These are phyloP conservation scores for Tilletia indica DNA, from an alignment of 1,284 basidiomycete genomes.

Conservation along the genomic window DNA sequence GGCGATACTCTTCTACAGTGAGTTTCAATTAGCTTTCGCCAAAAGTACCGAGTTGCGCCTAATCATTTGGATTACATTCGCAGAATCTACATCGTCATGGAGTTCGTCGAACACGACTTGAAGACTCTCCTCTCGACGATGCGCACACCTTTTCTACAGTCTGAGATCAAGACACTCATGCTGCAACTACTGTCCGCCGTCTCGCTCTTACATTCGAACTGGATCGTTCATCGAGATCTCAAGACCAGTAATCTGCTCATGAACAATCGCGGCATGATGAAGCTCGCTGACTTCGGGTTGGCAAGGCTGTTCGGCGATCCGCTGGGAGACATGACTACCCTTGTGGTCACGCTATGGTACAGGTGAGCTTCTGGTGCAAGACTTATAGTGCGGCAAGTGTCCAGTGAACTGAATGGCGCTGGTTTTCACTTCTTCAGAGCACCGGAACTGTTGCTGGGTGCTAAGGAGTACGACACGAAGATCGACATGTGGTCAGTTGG, in stretches of 20 bases:
- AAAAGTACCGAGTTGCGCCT: too few relatives aligned
- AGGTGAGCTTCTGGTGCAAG: conserved; percentile 63
- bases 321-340: conserved; percentile 88
- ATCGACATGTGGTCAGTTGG: conserved; percentile 78
- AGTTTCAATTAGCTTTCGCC: conserved; percentile 55
- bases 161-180: conserved; percentile 96
- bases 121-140: conserved; percentile 90
- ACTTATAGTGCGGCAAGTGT: conserved; percentile 24
- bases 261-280: conserved; percentile 98
- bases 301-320: conserved; percentile 94
- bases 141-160: conserved; percentile 91
- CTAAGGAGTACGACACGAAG: conserved; percentile 39
- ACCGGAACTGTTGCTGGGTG: conserved; percentile 41
- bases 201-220: conserved; percentile 85
- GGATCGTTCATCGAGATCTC: conserved; percentile 96
- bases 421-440: conserved; percentile 17
- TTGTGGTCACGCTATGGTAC: conserved; percentile 99
- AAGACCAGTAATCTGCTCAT: conserved; percentile 97
- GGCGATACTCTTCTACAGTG: conserved; percentile 99
- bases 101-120: conserved; percentile 98
- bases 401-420: neutral
- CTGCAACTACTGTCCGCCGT: conserved; percentile 90
- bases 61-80: conserved; percentile 20
- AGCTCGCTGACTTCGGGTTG: conserved; percentile 96
- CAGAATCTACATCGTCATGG: conserved; percentile 98